Percentiles rank a stretch among this genome's conserved stretches.
phyloP scores from a whole-genome alignment of 139 green algal species.

The Volvox africanus region DNA sequence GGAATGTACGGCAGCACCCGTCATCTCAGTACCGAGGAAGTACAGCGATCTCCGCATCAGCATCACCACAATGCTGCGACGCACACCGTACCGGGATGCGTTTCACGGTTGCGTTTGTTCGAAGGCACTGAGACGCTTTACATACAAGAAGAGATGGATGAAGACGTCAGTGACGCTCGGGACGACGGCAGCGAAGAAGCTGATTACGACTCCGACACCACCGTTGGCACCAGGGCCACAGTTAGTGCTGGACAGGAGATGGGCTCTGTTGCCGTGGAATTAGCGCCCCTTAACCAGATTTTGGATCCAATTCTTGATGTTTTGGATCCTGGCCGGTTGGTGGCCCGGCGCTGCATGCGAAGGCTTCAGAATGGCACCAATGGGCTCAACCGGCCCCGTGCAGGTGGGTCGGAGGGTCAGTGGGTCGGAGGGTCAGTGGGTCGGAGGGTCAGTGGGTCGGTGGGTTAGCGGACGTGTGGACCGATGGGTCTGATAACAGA shows the following conservation, averaged over 20 bases:
- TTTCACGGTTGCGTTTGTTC: neutral
- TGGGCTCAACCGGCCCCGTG: too few relatives aligned
- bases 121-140: neutral
- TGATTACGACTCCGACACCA: neutral
- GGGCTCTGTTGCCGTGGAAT: neutral
- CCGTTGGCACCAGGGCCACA: too few relatives aligned
- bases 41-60: too few relatives aligned
- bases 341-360: neutral
- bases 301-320: slow-evolving; percentile 14
- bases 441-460: too few relatives aligned
- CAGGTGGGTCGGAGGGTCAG: too few relatives aligned
- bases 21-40: too few relatives aligned
- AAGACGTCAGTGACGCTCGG: neutral
- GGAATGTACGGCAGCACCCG: too few relatives aligned
- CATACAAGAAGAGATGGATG: neutral
- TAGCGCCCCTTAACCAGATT: neutral
- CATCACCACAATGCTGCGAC: too few relatives aligned
- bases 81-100: neutral
- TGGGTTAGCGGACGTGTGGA: too few relatives aligned
- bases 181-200: neutral
- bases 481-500: too few relatives aligned
- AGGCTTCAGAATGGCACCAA: neutral
- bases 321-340: neutral
- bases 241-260: too few relatives aligned
- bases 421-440: too few relatives aligned